A percentile compares a stretch with the other conserved stretches of the same genome.
phyloP scores from a whole-genome alignment of 306 rosid genomes.

The Rosa chinensis region DNA sequence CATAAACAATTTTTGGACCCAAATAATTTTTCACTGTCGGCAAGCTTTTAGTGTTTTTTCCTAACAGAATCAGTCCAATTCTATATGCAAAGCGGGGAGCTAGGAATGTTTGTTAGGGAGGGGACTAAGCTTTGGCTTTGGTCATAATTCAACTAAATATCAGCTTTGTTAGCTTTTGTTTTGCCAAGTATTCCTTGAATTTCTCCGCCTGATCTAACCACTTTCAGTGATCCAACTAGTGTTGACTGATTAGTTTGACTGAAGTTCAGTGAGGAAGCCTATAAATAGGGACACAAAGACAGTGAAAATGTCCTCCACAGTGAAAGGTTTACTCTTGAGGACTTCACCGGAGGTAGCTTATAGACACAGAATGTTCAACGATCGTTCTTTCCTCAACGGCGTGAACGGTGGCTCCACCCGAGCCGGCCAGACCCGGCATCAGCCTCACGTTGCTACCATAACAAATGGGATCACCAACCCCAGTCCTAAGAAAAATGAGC shows the following conservation, averaged over 20 bases:
- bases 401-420: slow-evolving; percentile 6
- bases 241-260: not conserved
- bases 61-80: not conserved
- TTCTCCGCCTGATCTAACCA: not conserved
- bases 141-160: not conserved
- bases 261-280: not conserved
- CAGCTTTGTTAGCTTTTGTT: not conserved
- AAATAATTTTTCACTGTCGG: not conserved
- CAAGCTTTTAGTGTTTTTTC: not conserved
- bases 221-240: not conserved
- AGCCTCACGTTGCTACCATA: slow-evolving; percentile 5
- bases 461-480: slow-evolving; percentile 22
- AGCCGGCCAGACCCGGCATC: slow-evolving; percentile 24
- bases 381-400: slow-evolving; percentile 1
- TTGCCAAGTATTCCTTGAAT: not conserved
- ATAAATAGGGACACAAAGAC: not conserved
- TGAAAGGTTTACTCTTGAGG: slow-evolving; percentile 59
- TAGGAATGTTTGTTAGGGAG: not conserved
- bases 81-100: not conserved
- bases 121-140: not conserved
- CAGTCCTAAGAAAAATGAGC: slow-evolving; percentile 29
- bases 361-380: slow-evolving; percentile 32
- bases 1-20: not conserved
- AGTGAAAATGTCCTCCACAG: slow-evolving; percentile 49
- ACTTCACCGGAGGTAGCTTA: slow-evolving; percentile 37